Evolutionary conservation across 2,329 filamentous ascomycete species (phyloP).

Genomic region (Talaromyces sp.): DNA sequence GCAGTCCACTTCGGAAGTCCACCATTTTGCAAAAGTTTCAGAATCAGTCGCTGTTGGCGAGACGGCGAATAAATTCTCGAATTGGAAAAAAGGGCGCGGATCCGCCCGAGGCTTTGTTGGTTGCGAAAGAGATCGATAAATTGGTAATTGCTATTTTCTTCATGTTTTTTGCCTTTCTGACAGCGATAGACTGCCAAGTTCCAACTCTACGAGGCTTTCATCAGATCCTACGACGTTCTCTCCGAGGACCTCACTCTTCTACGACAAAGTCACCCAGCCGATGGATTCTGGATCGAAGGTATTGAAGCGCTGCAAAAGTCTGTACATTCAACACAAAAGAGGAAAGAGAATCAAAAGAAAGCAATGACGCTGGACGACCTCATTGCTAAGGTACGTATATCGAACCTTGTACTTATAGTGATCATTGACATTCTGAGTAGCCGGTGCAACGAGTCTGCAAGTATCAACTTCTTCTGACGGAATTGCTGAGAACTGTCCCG

Average conservation of each 20-base stretch:
- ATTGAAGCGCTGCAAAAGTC: conserved; percentile 78
- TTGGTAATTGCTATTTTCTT: conserved; percentile 39
- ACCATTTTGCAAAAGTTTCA: conserved; percentile 33
- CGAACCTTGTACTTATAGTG: background rate
- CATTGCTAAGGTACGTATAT: conserved; percentile 70
- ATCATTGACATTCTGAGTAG: conserved; percentile 43
- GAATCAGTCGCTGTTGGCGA: conserved; percentile 29
- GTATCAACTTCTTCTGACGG: conserved; percentile 82
- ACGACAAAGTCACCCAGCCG: conserved; percentile 66
- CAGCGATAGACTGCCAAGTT: conserved; percentile 71
- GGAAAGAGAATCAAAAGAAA: conserved; percentile 63
- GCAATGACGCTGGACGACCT: conserved; percentile 80
- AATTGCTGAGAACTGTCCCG: conserved; percentile 78
- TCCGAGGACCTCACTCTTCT: conserved; percentile 70
- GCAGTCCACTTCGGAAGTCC: conserved; percentile 19
- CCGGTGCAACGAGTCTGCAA: conserved; percentile 90
- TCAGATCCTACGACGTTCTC: conserved; percentile 83
- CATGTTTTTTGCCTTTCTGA: conserved; percentile 38
- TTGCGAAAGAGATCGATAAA: conserved; percentile 54
- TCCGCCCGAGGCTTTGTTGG: conserved; percentile 52
- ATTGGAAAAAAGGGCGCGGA: conserved; percentile 46
- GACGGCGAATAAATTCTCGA: conserved; percentile 27
- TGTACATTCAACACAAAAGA: conserved; percentile 65
- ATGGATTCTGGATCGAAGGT: conserved; percentile 78
- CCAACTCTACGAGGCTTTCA: conserved; percentile 87